Base-by-base conservation (phyloP, 306 rosid genomes). In the Vachellia collinsii region DNA sequence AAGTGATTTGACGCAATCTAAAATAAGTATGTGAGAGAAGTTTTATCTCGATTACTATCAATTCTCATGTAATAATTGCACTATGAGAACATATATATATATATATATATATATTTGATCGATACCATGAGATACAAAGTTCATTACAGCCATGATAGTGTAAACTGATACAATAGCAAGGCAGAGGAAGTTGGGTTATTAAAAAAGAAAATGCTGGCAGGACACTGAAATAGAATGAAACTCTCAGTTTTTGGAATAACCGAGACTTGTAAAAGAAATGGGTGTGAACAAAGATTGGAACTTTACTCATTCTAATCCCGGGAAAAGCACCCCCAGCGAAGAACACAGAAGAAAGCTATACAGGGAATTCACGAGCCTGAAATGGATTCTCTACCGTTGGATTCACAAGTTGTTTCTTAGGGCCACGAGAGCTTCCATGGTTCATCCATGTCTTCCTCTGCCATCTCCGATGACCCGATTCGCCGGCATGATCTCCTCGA, bases 341-440 rank as follows among this genome's bases (percentile, higher is more conserved):
- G 56, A 66, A 64, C 22, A 73, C 64, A 65, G 58, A 62, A 23
- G 38, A 38, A 59, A 72, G 37, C 88, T 91, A 91, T 0, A 87
- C 77, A 48, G 90, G 85, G 56, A 84, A 77, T 79, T 90, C 77
- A 69, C 75, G 84, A 79, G 86, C 75, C 80, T 87, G 88, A 79
- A 90, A 87, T 4, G 88, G 88, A 62, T 74, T 68, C 63, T 80
- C 72, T 11, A 12, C 14, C 48, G 92, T 79, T 48, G 93, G 91
- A 25, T 90, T 92, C 62, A 90, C 73, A 12, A 92, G 92, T 44
- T 75, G 91, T 86, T 92, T 88, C 82, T 80, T 81, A 10, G 85
- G 86, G 38, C 91, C 91, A 51, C 97, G 90, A 23, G 46, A 83
- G 76, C 97, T 90, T 86, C 97, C 97, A 78, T 92, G 97, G 72